phyloP scores from a whole-genome alignment of 108 stramenopile species.

The Cyclotella sp. region DNA sequence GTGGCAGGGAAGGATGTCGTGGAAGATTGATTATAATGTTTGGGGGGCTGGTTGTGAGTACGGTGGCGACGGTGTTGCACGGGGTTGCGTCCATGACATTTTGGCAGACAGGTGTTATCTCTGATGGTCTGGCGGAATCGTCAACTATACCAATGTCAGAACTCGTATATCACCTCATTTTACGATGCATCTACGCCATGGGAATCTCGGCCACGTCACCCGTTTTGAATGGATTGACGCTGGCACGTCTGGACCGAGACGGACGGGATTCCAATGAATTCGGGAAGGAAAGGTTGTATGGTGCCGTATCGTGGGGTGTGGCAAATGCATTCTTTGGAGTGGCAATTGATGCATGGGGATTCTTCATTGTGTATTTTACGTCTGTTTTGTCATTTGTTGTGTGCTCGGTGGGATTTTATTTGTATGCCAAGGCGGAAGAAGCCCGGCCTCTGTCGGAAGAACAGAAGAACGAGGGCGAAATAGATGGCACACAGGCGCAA shows the following conservation, averaged over 20 bases:
- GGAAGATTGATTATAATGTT: constrained; percentile 38
- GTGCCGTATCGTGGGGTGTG: constrained; percentile 55
- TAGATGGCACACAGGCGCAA: neutral
- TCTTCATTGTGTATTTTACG: constrained; percentile 38
- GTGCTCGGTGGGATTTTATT: constrained; percentile 35
- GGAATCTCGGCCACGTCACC: constrained; percentile 36
- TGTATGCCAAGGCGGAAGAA: constrained; percentile 29
- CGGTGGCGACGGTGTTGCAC: constrained; percentile 41
- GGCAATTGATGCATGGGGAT: constrained; percentile 45
- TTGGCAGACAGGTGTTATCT: neutral
- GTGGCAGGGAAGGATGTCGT: constrained; percentile 10
- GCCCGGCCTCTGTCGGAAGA: neutral
- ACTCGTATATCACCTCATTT: constrained; percentile 41
- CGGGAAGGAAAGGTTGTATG: constrained; percentile 55
- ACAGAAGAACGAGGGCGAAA: neutral
- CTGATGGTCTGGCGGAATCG: neutral
- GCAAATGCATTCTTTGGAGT: constrained; percentile 49
- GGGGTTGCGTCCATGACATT: constrained; percentile 9
- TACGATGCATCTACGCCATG: constrained; percentile 38
- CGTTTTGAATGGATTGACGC: constrained; percentile 56
- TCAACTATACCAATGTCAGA: constrained; percentile 20
- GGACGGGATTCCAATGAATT: constrained; percentile 40
- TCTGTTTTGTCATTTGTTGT: constrained; percentile 36
- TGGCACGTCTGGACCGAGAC: constrained; percentile 52
- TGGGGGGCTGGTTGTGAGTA: constrained; percentile 35